Evolutionary conservation across 495 filamentous ascomycete genomes (phyloP).

Genomic region (Astrothelium subdiscretum): DNA sequence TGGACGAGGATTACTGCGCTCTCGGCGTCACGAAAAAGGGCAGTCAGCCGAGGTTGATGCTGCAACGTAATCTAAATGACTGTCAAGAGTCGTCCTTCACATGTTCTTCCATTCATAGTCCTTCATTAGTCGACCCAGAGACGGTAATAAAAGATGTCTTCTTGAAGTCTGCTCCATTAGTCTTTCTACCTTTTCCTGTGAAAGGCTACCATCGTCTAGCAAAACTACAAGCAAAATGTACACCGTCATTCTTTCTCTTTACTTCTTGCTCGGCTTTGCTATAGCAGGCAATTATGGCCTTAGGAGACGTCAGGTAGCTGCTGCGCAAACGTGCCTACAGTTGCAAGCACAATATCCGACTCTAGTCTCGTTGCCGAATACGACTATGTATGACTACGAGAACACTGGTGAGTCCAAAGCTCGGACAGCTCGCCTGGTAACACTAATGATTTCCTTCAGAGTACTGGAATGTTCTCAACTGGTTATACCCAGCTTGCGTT

Average conservation of each 20-base stretch:
- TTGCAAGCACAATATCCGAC: background rate
- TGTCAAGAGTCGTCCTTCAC: too few species aligned
- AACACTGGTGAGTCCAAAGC: background rate
- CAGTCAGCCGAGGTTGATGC: too few species aligned
- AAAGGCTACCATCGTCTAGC: too few species aligned
- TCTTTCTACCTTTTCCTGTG: background rate
- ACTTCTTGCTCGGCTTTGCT: background rate
- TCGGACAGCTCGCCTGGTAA: background rate
- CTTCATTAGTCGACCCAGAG: too few species aligned
- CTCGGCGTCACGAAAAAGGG: too few species aligned
- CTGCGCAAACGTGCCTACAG: background rate
- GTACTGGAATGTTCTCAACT: background rate
- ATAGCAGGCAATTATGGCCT: background rate
- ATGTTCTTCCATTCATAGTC: too few species aligned
- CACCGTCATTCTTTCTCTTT: background rate
- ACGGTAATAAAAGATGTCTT: too few species aligned
- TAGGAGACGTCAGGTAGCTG: background rate
- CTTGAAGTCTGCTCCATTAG: background rate
- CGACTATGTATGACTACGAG: background rate
- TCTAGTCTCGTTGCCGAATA: background rate
- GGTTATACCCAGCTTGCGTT: background rate
- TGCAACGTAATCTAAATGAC: too few species aligned
- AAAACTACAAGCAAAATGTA: background rate
- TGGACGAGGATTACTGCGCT: too few species aligned
- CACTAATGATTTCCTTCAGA: background rate